Evolutionary conservation across 345 rosid genomes (phyloP), one percentile per base, ranked within the genome.

Genomic region (Litchi chinensis): DNA sequence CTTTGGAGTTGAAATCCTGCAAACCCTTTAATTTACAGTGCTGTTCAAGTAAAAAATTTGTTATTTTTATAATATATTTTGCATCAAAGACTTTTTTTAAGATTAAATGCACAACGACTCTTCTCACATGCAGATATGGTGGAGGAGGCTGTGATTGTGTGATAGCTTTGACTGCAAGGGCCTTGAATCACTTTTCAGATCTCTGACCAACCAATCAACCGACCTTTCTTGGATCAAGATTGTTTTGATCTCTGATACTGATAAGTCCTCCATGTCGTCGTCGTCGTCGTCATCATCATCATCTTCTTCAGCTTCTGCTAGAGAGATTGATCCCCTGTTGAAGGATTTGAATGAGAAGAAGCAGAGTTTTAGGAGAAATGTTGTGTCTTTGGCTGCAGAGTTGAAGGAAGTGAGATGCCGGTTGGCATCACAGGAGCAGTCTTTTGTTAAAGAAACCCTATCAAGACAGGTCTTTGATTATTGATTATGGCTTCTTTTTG

Each of bases 261-360:
- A 84, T 74, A 79, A 50, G 69, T 63, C 84, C 66, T 18, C 80
- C 52, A 50, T 64, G 18, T 46, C 81, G 37, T 32, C 37, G 2
- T 32, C 83, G 6, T 76, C 88, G 6, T 26, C 52, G 5, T 74
- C 82, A 1, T 54, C 78, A 2, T 70, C 83, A 2, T 78, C 87
- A 8, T 40, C 83, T 2, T 78, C 87, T 11, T 40, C 59, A 3
- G 54, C 74, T 52, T 54, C 83, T 18, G 60, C 80, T 5, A 80
- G 90, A 69, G 93, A 89, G 54, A 81, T 88, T 60, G 99, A 95
- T 85, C 99, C 97, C 0, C 50, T 93, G 76, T 79, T 95, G 87
- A 92, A 91, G 83, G 99, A 93, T 79, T 79, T 95, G 82, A 86
- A 92, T 75, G 99, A 93, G 91, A 95, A 89, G 93, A 95, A 95